Base-by-base conservation (phyloP, 192 early-diverging fungal genomes). In the Coemansia sp. region DNA sequence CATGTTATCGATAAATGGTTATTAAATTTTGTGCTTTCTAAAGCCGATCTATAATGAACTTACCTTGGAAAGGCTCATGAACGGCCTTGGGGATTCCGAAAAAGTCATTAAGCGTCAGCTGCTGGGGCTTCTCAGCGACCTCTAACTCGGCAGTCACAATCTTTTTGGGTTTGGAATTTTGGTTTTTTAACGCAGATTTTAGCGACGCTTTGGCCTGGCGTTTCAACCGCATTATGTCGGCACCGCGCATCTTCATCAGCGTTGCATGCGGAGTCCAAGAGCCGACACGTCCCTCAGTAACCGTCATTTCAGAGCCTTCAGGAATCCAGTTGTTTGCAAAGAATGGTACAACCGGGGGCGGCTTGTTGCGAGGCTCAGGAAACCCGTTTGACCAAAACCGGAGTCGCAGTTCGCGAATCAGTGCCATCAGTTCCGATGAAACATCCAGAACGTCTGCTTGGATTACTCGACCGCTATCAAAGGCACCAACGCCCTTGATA, bases 301-400 rank as follows among this genome's bases (percentile, higher is more conserved):
- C 48, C 1, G 20, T 48, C 18, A 48, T 45, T n/a, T 18, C 34
- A 22, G 36, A 45, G 12, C 29, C 20, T 12, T 57, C 56, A 16
- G 66, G 58, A 48, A 67, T 57, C 18, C 42, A 32, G 28, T 60
- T 52, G 58, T 55, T 38, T 11, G 20, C 49, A 30, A 67, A 67
- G 34, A 48, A 60, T 22, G 66, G 58, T 1, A 42, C 50, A 54
- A 18, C 32, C 34, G 34, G 32, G 0, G 66, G 66, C 50, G 50
- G 29, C 28, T 1, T 30, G 2, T 11, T 11, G 17, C 56, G 33
- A 5, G 28, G 33, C 1, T 17, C 49, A 5, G 33, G n/a, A 33
- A 52, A 67, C 28, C 66, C 66, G 20, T 54, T 14, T 4, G 66
- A 67, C 66, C 66, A 67, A 17, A 67, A 67, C 33, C 48, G 42